Percentiles rank a stretch among this genome's conserved stretches.
Evolutionary conservation across 177 flowering plant genomes (phyloP).

Genomic region (Tripterygium wilfordii): DNA sequence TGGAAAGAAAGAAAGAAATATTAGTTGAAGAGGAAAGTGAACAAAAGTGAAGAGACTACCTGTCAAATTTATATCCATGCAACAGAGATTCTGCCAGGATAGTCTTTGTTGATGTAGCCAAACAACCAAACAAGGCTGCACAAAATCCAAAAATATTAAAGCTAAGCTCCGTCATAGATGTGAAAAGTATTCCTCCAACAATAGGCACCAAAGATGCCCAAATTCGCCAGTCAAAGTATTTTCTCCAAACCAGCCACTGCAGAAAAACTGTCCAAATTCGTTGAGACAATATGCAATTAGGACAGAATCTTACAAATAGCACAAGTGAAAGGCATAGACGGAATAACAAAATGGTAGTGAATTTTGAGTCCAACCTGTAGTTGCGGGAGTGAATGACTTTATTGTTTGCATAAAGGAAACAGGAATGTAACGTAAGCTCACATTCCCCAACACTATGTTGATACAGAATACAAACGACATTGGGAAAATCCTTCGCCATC

Average conservation of each 20-base stretch:
- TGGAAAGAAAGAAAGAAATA: neutral
- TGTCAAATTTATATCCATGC: slow-evolving; percentile 97
- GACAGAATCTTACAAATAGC: neutral
- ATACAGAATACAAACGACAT: slow-evolving; percentile 98
- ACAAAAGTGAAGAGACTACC: slow-evolving; percentile 39
- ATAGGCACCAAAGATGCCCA: slow-evolving; percentile 95
- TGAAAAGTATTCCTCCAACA: slow-evolving; percentile 95
- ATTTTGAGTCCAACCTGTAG: slow-evolving; percentile 68
- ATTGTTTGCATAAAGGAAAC: slow-evolving; percentile 99
- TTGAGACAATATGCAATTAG: slow-evolving; percentile 7
- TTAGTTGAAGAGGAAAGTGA: neutral
- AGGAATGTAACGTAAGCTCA: slow-evolving; percentile 93
- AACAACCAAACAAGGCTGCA: slow-evolving; percentile 92
- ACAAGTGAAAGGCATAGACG: no score
- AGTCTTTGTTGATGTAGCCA: slow-evolving; percentile 98
- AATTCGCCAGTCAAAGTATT: slow-evolving; percentile 85
- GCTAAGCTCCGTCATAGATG: slow-evolving; percentile 94
- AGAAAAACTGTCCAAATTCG: slow-evolving; percentile 58
- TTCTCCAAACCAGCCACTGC: slow-evolving; percentile 97
- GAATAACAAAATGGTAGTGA: no score
- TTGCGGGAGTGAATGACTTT: slow-evolving; percentile 98
- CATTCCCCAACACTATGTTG: slow-evolving; percentile 95
- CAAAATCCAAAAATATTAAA: slow-evolving; percentile 87
- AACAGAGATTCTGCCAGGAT: slow-evolving; percentile 93
- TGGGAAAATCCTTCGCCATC: slow-evolving; percentile 96